These are phyloP conservation scores for Chamaecrista fasciculata DNA, from an alignment of 306 rosid species.

Conservation along the genomic window DNA sequence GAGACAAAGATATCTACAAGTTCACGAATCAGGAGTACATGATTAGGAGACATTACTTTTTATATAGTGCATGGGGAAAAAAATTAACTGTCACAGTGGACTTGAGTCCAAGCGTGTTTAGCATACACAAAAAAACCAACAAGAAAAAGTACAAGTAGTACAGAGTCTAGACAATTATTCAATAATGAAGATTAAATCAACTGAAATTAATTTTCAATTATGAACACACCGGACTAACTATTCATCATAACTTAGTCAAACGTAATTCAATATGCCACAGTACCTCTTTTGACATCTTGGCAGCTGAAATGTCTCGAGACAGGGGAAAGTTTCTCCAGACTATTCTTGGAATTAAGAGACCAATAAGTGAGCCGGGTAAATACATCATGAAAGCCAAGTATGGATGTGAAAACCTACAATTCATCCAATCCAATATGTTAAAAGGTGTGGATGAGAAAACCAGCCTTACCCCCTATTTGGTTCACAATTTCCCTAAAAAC, in stretches of 20 bases:
- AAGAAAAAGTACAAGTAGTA: neutral
- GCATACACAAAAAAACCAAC: neutral
- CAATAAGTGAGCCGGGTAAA: constrained; percentile 74
- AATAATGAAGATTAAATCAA: neutral
- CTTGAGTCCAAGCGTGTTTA: neutral
- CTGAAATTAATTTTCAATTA: neutral
- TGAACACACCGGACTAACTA: neutral
- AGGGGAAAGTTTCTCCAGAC: constrained; percentile 63
- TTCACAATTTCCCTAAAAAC: neutral
- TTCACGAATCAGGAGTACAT: neutral
- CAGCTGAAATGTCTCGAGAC: constrained; percentile 59
- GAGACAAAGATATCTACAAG: neutral
- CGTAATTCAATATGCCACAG: constrained; percentile 21
- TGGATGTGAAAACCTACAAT: constrained; percentile 89
- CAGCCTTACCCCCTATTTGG: constrained; percentile 46
- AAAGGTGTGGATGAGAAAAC: constrained; percentile 44
- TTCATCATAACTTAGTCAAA: neutral
- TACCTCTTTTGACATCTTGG: constrained; percentile 73
- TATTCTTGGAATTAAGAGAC: constrained; percentile 76
- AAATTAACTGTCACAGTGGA: neutral
- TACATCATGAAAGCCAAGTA: constrained; percentile 92
- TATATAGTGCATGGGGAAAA: neutral
- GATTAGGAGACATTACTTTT: neutral
- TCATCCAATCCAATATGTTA: constrained; percentile 33
- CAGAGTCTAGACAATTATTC: constrained; percentile 5